A percentile compares a stretch with the other conserved stretches of the same genome.
Conservation (phyloP, 768 basidiomycete species). For the Amanita inopinata region DNA sequence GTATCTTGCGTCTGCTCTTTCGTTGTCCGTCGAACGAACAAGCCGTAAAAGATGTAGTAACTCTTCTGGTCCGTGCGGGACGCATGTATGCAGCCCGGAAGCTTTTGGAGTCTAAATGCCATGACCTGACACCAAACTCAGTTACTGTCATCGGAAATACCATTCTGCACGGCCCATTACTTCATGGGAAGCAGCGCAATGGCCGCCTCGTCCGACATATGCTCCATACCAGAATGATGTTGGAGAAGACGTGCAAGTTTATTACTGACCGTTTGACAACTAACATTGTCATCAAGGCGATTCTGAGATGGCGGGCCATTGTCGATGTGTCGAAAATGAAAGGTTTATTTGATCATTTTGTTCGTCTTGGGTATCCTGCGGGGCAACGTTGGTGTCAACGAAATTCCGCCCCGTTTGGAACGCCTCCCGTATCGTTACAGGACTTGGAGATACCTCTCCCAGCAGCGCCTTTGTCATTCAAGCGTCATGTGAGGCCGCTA, state of each 20-base stretch:
- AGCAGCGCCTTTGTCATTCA: constrained; percentile 38
- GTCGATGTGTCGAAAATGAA: constrained; percentile 36
- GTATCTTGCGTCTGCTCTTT: constrained; percentile 16
- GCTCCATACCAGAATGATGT: constrained; percentile 28
- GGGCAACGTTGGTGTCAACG: constrained; percentile 19
- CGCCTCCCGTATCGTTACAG: constrained; percentile 16
- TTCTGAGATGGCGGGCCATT: constrained; percentile 40
- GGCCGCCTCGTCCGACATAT: constrained; percentile 36
- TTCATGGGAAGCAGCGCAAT: constrained; percentile 24
- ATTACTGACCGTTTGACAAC: constrained; percentile 57
- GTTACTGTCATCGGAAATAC: constrained; percentile 46
- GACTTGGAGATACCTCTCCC: constrained; percentile 27
- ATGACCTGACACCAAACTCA: constrained; percentile 19
- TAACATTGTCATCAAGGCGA: constrained; percentile 57
- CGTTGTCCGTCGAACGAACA: constrained; percentile 18
- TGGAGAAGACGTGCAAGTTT: constrained; percentile 39
- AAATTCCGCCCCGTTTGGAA: constrained; percentile 36
- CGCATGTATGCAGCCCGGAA: constrained; percentile 35
- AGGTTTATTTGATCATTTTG: constrained; percentile 54
- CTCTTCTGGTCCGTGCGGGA: constrained; percentile 29
- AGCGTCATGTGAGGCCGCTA: constrained; percentile 54
- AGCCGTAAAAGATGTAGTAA: constrained; percentile 24
- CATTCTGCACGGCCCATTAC: constrained; percentile 37
- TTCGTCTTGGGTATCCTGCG: constrained; percentile 49
- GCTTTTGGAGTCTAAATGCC: constrained; percentile 24